A percentile compares a stretch with the other conserved stretches of the same genome.
Evolutionary conservation across 2,329 filamentous ascomycete species (phyloP).

Genomic region (Xylariaceae sp.): DNA sequence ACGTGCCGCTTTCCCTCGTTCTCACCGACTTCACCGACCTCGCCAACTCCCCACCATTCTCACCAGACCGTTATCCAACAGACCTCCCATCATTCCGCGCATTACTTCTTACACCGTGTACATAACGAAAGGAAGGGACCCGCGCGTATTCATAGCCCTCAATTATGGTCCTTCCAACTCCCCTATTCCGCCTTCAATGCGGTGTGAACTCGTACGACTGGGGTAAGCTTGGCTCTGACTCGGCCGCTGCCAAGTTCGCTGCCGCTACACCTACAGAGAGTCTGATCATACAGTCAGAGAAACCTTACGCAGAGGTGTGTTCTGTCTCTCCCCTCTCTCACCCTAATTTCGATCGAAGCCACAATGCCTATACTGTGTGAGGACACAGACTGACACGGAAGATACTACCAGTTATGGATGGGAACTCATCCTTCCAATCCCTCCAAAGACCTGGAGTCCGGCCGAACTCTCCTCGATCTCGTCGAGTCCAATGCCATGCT

Average conservation of each 20-base stretch:
- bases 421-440: slow-evolving; percentile 96
- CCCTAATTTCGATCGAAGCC: neutral
- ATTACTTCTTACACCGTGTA: too few species aligned
- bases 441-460: slow-evolving; percentile 85
- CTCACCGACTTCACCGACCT: too few species aligned
- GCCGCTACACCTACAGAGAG: slow-evolving; percentile 79
- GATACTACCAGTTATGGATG: slow-evolving; percentile 83
- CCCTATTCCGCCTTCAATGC: slow-evolving; percentile 84
- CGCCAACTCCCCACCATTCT: too few species aligned
- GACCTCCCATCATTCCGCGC: too few species aligned
- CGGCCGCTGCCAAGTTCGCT: slow-evolving; percentile 88
- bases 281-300: slow-evolving; percentile 81
- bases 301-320: slow-evolving; percentile 89
- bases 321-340: neutral
- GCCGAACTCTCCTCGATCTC: slow-evolving; percentile 85
- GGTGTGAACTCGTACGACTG: slow-evolving; percentile 99
- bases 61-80: too few species aligned
- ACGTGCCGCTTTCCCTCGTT: too few species aligned
- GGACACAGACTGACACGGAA: slow-evolving; percentile 12
- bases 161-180: slow-evolving; percentile 67
- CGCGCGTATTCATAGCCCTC: neutral
- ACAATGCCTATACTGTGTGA: too few species aligned
- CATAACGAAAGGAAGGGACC: too few species aligned
- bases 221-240: slow-evolving; percentile 90
- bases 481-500: slow-evolving; percentile 86